A percentile compares a stretch with the other conserved stretches of the same genome.
phyloP scores from a whole-genome alignment of 2,329 filamentous ascomycete species.

The Botrytis medusae region DNA sequence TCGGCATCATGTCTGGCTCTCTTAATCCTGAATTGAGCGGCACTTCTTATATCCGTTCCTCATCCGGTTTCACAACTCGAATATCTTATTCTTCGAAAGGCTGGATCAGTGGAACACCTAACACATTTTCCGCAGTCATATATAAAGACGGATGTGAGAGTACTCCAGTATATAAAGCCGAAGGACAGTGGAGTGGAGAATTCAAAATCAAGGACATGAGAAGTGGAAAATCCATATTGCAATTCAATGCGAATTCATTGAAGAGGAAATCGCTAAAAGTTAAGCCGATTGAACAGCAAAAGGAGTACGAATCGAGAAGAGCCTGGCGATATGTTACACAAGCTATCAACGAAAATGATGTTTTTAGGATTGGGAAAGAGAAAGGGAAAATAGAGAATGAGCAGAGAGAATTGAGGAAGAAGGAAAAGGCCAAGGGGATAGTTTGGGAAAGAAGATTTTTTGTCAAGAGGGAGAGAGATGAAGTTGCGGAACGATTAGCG shows the following conservation, averaged over 20 bases:
- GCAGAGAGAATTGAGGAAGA: constrained; percentile 73
- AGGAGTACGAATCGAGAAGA: constrained; percentile 80
- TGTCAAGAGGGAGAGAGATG: constrained; percentile 48
- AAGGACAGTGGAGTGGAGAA: constrained; percentile 84
- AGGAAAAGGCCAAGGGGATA: constrained; percentile 69
- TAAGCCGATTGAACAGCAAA: constrained; percentile 72
- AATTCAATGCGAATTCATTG: constrained; percentile 57
- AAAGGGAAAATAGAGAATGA: constrained; percentile 89
- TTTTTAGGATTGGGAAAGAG: constrained; percentile 73
- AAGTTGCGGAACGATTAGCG: constrained; percentile 43
- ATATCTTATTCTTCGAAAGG: constrained; percentile 91
- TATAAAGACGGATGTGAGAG: constrained; percentile 66
- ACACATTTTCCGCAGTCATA: constrained; percentile 76
- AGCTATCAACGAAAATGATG: constrained; percentile 77
- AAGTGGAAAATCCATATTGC: constrained; percentile 53
- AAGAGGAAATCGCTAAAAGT: constrained; percentile 67
- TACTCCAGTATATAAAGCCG: constrained; percentile 73
- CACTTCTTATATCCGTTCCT: constrained; percentile 79
- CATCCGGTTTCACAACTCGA: constrained; percentile 80
- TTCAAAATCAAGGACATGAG: constrained; percentile 73
- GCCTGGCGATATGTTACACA: constrained; percentile 84
- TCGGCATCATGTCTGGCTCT: constrained; percentile 79
- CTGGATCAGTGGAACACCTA: constrained; percentile 94
- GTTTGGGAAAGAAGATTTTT: constrained; percentile 87
- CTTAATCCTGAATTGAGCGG: constrained; percentile 90